Base-by-base conservation (phyloP, 768 basidiomycete species). In the Gelatoporia subvermispora region DNA sequence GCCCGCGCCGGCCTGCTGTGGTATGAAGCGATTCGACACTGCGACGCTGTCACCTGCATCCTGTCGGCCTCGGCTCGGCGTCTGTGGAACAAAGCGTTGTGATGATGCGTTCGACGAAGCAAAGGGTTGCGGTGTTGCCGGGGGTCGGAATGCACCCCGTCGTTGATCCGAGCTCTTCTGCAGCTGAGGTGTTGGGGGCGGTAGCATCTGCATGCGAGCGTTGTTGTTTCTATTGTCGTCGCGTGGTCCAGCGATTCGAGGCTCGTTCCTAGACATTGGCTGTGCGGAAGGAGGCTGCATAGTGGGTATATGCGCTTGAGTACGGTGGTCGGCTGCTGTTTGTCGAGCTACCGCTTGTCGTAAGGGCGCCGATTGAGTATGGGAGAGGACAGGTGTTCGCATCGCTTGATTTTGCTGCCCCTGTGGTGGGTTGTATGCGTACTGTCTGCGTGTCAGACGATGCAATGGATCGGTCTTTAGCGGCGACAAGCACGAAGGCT, bases 401-500 rank as follows among this genome's bases (percentile, higher is more conserved):
- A 53, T 46, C 1, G 43, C 56, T 31, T 70, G 71, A 44, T 60
- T 63, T 49, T 72, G 76, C 37, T 72, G 63, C 28, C 68, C 72
- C 17, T 72, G 69, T 20, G 76, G 72, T 20, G 76, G 75, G 4
- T 63, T 67, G 62, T 85, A 89, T n/a, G 79, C 77, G 61, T 81
- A 90, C 64, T 84, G 78, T 50, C 88, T 90, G 44, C 55, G 25
- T 87, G 25, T 16, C 11, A 41, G 24, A 38, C 34, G 9, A 21
- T 16, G 24, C 17, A 15, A 13, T 16, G 16, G 31, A 17, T 11
- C 35, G 48, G 15, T 39, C 17, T 43, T 38, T 41, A 25, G 15
- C 21, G 44, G 37, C 35, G 13, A 22, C 21, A 22, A 49, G 41
- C 20, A n/a, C n/a, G 22, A 20, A 42, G 35, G 24, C 37, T 37